phyloP scores from a whole-genome alignment of 2,329 filamentous ascomycete genomes.

The Stenocarpella maydis region DNA sequence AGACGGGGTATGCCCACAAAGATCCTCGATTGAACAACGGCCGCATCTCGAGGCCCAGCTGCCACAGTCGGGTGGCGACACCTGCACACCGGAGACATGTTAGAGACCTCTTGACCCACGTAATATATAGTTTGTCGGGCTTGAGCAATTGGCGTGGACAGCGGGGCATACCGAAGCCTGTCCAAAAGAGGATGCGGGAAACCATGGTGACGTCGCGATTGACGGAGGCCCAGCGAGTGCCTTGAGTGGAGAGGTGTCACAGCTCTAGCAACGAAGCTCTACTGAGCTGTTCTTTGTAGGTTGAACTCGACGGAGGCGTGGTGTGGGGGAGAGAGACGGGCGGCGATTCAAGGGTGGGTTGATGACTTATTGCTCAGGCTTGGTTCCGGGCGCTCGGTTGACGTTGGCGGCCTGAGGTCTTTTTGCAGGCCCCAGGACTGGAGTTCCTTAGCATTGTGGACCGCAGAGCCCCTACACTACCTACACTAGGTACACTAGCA shows the following conservation, averaged over 20 bases:
- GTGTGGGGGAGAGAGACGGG: background rate
- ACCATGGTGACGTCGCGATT: constrained; percentile 56
- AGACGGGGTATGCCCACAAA: constrained; percentile 92
- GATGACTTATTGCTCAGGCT: constrained; percentile 28
- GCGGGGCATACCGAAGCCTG: constrained; percentile 81
- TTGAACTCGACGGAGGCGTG: constrained; percentile 22
- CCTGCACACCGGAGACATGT: constrained; percentile 60
- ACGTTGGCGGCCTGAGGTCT: constrained; percentile 34
- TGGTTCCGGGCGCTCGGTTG: constrained; percentile 23
- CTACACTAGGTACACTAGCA: no score
- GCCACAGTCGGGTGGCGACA: constrained; percentile 91
- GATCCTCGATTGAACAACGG: constrained; percentile 87
- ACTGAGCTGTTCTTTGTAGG: constrained; percentile 25
- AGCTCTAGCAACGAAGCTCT: constrained; percentile 23
- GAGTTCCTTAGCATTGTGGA: background rate
- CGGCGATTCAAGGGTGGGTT: constrained; percentile 12
- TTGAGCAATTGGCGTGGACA: background rate
- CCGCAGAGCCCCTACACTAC: no score
- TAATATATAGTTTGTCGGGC: background rate
- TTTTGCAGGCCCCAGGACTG: constrained; percentile 27
- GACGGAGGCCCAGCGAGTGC: background rate
- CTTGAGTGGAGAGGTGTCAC: constrained; percentile 29
- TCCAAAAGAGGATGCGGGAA: constrained; percentile 79
- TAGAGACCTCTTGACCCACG: background rate
- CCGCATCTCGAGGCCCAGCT: constrained; percentile 98